Conservation (phyloP, 148 eudicot species). For the Rhododendron molle region DNA sequence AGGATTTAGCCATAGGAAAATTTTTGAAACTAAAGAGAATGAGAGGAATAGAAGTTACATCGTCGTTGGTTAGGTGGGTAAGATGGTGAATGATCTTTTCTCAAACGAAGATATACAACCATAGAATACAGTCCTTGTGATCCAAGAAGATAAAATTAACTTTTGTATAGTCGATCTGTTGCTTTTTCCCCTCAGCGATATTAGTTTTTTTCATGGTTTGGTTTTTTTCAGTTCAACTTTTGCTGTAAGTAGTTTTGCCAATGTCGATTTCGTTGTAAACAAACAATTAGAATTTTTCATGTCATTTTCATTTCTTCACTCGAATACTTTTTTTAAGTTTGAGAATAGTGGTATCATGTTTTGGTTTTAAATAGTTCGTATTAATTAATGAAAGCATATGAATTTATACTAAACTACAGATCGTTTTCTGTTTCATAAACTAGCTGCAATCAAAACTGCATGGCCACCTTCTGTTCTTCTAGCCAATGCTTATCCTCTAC, state of each 20-base stretch:
- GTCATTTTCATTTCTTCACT: not conserved
- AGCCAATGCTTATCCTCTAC: too few species aligned
- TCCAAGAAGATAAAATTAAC: not conserved
- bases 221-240: not conserved
- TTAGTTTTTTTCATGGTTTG: not conserved
- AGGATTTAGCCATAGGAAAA: not conserved
- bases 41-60: not conserved
- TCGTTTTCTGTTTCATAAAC: too few species aligned
- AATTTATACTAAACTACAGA: too few species aligned
- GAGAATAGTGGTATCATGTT: not conserved
- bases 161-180: not conserved
- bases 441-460: too few species aligned
- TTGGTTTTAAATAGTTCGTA: too few species aligned
- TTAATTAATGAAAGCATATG: too few species aligned
- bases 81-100: not conserved
- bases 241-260: not conserved
- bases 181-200: not conserved
- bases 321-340: not conserved
- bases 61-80: not conserved
- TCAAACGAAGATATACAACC: not conserved
- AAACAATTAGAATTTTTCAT: not conserved
- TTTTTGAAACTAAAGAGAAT: not conserved
- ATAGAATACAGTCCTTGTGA: not conserved
- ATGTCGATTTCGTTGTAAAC: not conserved
- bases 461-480: too few species aligned